Evolutionary conservation across 2,329 filamentous ascomycete genomes (phyloP).

Genomic region (Aureobasidium melanogenum): DNA sequence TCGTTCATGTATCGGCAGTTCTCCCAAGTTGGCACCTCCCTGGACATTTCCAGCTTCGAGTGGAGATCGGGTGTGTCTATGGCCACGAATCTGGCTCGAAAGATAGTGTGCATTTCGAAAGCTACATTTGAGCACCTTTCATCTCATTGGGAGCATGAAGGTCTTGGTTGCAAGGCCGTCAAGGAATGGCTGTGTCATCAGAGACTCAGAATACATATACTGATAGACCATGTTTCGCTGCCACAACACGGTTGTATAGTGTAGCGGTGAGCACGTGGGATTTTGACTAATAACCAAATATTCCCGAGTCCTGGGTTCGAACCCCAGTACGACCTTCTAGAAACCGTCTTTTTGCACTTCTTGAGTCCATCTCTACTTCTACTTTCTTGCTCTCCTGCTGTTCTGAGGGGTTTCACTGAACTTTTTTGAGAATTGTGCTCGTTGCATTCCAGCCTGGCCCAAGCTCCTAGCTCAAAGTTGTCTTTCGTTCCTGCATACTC

Average conservation of each 20-base stretch:
- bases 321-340: background rate
- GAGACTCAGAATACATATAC: too few species aligned
- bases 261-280: conserved; percentile 11
- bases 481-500: background rate
- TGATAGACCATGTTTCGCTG: too few species aligned
- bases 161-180: too few species aligned
- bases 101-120: too few species aligned
- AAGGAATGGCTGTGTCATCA: too few species aligned
- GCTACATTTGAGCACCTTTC: too few species aligned
- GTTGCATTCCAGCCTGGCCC: background rate
- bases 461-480: background rate
- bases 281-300: background rate
- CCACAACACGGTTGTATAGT: conserved; percentile 4
- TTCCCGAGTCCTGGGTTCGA: conserved; percentile 10
- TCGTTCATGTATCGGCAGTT: too few species aligned
- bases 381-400: background rate
- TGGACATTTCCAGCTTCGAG: too few species aligned
- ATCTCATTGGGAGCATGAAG: too few species aligned
- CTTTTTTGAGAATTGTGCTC: background rate
- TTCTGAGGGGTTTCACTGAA: rapidly evolving
- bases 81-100: too few species aligned
- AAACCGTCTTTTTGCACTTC: background rate
- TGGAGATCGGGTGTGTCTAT: too few species aligned
- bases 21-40: too few species aligned
- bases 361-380: background rate